Evolutionary conservation across 306 rosid species (phyloP).

Genomic region (Fragaria vesca): DNA sequence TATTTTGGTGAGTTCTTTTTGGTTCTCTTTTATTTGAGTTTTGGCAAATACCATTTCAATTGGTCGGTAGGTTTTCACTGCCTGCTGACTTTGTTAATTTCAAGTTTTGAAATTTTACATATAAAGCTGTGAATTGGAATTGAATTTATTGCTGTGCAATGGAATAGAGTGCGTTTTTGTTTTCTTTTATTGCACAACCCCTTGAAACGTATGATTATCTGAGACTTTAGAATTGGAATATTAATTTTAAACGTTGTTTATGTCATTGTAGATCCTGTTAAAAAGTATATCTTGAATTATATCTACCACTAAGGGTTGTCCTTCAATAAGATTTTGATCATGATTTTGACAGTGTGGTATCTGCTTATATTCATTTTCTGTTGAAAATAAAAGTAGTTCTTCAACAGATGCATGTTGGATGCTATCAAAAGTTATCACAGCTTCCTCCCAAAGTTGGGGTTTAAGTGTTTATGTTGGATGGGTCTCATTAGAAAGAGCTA

Average conservation of each 20-base stretch:
- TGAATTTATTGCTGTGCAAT: neutral
- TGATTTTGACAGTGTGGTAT: neutral
- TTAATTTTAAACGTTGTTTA: neutral
- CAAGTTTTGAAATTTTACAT: neutral
- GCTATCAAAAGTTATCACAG: neutral
- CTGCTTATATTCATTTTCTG: neutral
- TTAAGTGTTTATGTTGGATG: neutral
- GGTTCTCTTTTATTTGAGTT: neutral
- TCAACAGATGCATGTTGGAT: neutral
- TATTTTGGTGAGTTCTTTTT: conserved; percentile 43
- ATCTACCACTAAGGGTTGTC: neutral
- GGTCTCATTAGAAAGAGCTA: neutral
- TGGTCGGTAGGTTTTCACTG: neutral
- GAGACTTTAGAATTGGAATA: neutral
- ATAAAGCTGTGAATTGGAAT: neutral
- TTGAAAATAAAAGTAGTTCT: neutral
- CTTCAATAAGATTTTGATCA: neutral
- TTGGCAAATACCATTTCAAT: neutral
- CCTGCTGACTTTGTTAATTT: neutral
- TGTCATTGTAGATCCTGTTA: neutral
- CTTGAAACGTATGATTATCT: neutral
- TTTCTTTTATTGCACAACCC: too few species aligned
- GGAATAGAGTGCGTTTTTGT: neutral
- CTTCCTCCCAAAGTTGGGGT: neutral
- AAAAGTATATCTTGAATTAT: neutral